Evolutionary conservation across 2,329 filamentous ascomycete species (phyloP), one percentile per base, ranked within the genome.

Genomic region (Fusarium equiseti): DNA sequence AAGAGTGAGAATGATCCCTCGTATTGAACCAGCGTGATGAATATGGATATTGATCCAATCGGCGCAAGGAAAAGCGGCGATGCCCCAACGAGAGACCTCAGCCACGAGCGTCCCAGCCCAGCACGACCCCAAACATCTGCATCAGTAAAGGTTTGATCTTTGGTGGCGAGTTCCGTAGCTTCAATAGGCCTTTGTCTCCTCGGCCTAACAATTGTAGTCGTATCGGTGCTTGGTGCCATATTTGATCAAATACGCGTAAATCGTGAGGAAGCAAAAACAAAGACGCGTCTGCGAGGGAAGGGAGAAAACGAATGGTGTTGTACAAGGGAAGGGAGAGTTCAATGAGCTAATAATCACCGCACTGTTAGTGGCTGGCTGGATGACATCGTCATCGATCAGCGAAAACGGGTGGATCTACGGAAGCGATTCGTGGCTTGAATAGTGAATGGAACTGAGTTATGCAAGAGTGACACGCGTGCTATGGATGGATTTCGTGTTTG

Each of bases 51-150:
- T 1, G 72, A 70, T 15, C 62, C 63, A 9, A 75, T 50, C 5
- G 73, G 74, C 4, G 74, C 76, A 3, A 77, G 49, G 8, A 75
- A 59, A 7, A 73, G 40, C 4, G 75, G 76, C 6, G 68, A 70
- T 40, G 75, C 63, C 16, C 70, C 75, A 5, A 77, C 16, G 1
- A 76, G 51, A 20, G 73, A 72, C 20, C 66, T 57, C 11, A 70
- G 16, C 74, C 75, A 76, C 13, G 75, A 74, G 8, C 73, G 63
- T 5, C 68, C 68, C 32, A 70, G 54, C 4, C 73, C 68, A 29
- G 74, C 66, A 31, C 76, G 76, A 13, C 76, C 76, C 76, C 75
- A 77, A 11, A 45, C 27, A 20, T 55, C 63, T n/a, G 27, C 55
- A 24, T 49, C 48, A 3, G 45, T 22, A 18, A 58, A 27, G 1